Evolutionary conservation across 1,284 basidiomycete species (phyloP), one percentile per base, ranked within the genome.

Genomic region (Naganishia albida): DNA sequence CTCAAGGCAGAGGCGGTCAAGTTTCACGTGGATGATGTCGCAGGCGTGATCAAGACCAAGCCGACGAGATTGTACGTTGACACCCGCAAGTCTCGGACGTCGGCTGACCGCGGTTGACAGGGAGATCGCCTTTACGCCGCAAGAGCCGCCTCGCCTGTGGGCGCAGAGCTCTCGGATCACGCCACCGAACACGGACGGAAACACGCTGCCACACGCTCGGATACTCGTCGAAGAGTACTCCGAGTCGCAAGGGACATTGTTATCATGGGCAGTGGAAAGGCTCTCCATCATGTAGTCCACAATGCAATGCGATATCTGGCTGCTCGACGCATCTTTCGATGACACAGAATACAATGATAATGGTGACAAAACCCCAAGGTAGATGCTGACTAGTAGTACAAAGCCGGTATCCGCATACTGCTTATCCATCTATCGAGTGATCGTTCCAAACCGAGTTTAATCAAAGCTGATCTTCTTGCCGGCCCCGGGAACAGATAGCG

Each of bases 391-490:
- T 53, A 38, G 51, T 53, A 53, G 34, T 53, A 53, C 51, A 53
- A 53, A 39, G 51, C 51, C 18, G 51, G 34, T 34, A 34, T 20
- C 38, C 34, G 34, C 51, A 34, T 25, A 13, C 10, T 38, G 34
- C 51, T 38, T 20, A 39, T 34, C 51, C 39, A 39, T 53, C 51
- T 53, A 53, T 53, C 15, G 18, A 39, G 34, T 51, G 20, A 26
- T 26, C 38, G 23, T 25, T 46, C 54, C 15, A 57, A 28, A 26
- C 51, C 46, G 20, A 55, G 53, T 65, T 70, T 82, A 83, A 74
- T 82, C 82, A 76, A 94, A 95, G 20, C 86, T 89, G 67, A 84
- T 87, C 83, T 93, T 95, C 80, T 84, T 88, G 71, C 93, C 93
- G 72, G 87, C 85, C 65, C 85, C 85, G 38, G 83, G 77, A 63